Evolutionary conservation across 257 asterid species (phyloP).

Genomic region (Solanum ossicruentum): DNA sequence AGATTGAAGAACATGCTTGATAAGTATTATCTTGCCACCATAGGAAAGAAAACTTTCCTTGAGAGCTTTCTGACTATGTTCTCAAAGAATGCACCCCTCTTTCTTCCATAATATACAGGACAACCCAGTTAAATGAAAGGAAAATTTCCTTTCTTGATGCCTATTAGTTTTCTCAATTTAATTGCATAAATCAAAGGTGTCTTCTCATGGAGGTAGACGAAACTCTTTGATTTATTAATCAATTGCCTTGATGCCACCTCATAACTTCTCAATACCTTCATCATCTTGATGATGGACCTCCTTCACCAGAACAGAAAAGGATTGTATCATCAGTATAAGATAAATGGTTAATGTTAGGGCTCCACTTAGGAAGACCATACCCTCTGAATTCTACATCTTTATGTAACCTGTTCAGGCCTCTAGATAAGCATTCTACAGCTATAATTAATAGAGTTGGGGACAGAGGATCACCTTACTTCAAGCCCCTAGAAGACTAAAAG

Average conservation of each 20-base stretch:
- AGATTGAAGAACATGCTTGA: not conserved
- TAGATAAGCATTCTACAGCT: no score
- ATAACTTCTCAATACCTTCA: not conserved
- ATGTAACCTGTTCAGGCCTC: no score
- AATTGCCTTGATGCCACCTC: not conserved
- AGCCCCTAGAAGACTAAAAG: not conserved
- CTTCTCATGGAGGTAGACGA: not conserved
- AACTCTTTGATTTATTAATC: not conserved
- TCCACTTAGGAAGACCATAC: not conserved
- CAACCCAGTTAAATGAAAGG: not conserved
- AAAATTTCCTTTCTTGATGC: not conserved
- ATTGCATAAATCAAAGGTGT: not conserved
- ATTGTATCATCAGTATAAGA: no score
- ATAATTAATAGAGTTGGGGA: no score
- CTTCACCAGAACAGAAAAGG: not conserved
- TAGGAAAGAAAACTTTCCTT: not conserved
- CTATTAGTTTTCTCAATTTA: no score
- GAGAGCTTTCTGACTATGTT: not conserved
- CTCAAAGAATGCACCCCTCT: no score
- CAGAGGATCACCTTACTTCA: not conserved
- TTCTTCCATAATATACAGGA: not conserved
- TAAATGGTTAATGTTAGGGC: no score
- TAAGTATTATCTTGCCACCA: not conserved
- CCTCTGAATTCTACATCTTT: not conserved
- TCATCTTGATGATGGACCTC: not conserved